Percentiles rank a stretch among this genome's conserved stretches.
Conservation (phyloP, 768 basidiomycete species). For the Lentinus brumalis region DNA sequence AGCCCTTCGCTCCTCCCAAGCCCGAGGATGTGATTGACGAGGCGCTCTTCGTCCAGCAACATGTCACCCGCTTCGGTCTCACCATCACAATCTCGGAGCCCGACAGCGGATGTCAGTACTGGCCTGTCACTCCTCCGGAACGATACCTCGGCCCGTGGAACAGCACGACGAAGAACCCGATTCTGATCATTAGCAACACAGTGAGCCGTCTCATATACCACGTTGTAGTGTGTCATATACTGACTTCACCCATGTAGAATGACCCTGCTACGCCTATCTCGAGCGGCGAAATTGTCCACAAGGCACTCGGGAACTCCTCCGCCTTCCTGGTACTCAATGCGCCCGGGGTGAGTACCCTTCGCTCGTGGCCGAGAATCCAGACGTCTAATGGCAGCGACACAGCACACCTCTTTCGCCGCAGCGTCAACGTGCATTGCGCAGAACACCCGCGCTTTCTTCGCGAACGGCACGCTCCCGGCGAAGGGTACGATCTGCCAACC, state of each 20-base stretch:
- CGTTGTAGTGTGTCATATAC: background rate
- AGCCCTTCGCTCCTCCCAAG: conserved; percentile 21
- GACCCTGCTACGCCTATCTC: conserved; percentile 34
- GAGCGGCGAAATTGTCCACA: conserved; percentile 27
- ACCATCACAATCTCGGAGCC: conserved; percentile 23
- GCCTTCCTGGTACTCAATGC: conserved; percentile 32
- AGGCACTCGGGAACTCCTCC: conserved; percentile 26
- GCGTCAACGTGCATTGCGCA: conserved; percentile 30
- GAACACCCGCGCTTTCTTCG: conserved; percentile 26
- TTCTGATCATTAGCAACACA: conserved; percentile 31
- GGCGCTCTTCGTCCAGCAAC: conserved; percentile 23
- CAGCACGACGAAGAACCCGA: conserved; percentile 28
- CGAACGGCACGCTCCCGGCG: conserved; percentile 30
- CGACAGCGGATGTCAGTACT: conserved; percentile 32
- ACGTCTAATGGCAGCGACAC: background rate
- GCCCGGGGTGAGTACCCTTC: conserved; percentile 27
- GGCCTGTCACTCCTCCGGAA: conserved; percentile 29
- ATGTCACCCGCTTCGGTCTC: conserved; percentile 24
- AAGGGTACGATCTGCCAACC: conserved; percentile 26
- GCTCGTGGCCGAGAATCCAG: background rate
- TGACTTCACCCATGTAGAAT: conserved; percentile 9
- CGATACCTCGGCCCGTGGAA: conserved; percentile 35
- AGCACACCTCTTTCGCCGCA: conserved; percentile 27
- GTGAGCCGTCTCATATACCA: conserved; percentile 1
- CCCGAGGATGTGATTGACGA: conserved; percentile 28